These are phyloP conservation scores for Iberis pinnata DNA, from an alignment of 345 rosid genomes.

Conservation along the genomic window DNA sequence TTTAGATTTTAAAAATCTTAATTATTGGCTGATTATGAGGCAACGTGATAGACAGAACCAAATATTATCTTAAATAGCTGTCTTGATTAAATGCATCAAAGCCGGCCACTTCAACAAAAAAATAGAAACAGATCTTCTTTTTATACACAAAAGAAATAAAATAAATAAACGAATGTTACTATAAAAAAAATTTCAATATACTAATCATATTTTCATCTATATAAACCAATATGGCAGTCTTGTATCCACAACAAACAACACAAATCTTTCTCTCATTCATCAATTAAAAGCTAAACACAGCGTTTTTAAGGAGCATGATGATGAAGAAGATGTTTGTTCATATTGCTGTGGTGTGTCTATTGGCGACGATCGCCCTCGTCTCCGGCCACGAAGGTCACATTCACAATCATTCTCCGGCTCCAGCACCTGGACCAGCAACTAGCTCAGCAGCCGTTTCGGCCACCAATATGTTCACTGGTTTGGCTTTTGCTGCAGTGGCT, in stretches of 20 bases:
- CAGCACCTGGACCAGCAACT: constrained; percentile 14
- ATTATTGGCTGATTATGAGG: constrained; percentile 12
- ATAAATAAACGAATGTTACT: neutral
- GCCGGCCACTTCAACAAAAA: constrained; percentile 19
- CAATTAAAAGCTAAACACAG: constrained; percentile 4
- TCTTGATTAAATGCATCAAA: constrained; percentile 23
- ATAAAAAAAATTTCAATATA: constrained; percentile 3
- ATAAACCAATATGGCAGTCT: neutral
- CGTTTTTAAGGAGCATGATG: constrained; percentile 7
- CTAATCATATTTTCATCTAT: too few species aligned
- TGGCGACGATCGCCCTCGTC: constrained; percentile 24
- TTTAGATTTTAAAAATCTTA: neutral
- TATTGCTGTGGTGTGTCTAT: constrained; percentile 23
- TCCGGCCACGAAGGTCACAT: constrained; percentile 27
- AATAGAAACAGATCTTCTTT: constrained; percentile 13
- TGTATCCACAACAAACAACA: constrained; percentile 11
- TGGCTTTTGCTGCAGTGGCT: constrained; percentile 29
- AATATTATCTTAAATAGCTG: constrained; percentile 16
- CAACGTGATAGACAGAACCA: constrained; percentile 22
- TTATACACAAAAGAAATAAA: neutral
- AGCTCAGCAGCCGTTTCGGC: constrained; percentile 20
- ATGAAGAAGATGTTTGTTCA: constrained; percentile 32
- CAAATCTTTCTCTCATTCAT: constrained; percentile 20
- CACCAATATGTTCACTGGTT: constrained; percentile 27
- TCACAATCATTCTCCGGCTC: constrained; percentile 23